Evolutionary conservation across 768 basidiomycete genomes (phyloP).

Genomic region (Trametes elegans): DNA sequence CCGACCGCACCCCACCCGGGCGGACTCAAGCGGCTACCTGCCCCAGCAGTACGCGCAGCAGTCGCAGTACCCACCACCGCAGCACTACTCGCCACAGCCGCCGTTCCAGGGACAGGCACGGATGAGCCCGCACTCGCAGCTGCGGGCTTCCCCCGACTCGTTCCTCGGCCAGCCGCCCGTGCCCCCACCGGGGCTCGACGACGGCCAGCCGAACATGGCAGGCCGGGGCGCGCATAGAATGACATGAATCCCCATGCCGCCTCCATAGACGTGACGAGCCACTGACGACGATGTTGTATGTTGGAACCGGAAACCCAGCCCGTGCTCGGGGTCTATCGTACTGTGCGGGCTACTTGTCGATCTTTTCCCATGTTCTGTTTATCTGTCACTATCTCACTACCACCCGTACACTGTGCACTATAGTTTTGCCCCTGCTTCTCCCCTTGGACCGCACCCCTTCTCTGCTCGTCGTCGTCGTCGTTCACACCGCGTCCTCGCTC

Average conservation of each 20-base stretch:
- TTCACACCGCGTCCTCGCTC: not conserved
- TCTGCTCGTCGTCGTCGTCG: not conserved
- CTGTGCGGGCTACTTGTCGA: constrained; percentile 14
- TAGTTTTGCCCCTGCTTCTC: not conserved
- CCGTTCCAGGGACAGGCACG: not conserved
- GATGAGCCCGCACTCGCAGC: constrained; percentile 21
- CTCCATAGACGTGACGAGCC: constrained; percentile 4
- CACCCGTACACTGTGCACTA: constrained; percentile 15
- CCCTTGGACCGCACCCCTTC: not conserved
- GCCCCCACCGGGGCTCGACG: constrained; percentile 17
- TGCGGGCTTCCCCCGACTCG: constrained; percentile 15
- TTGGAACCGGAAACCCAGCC: constrained; percentile 1
- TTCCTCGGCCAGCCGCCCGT: constrained; percentile 21
- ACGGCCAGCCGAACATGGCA: constrained; percentile 25
- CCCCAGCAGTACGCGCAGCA: constrained; percentile 4
- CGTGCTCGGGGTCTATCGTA: not conserved
- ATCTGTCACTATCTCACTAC: constrained; percentile 10
- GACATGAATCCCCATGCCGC: not conserved
- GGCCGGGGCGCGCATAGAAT: constrained; percentile 33
- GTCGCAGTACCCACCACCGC: constrained; percentile 6
- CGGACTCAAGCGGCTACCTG: constrained; percentile 1
- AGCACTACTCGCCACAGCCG: not conserved
- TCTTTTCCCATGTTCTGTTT: constrained; percentile 4
- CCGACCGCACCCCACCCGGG: constrained; percentile 42
- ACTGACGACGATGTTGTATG: constrained; percentile 8